phyloP scores from a whole-genome alignment of 495 filamentous ascomycete species.

The Annulohypoxylon stygium region DNA sequence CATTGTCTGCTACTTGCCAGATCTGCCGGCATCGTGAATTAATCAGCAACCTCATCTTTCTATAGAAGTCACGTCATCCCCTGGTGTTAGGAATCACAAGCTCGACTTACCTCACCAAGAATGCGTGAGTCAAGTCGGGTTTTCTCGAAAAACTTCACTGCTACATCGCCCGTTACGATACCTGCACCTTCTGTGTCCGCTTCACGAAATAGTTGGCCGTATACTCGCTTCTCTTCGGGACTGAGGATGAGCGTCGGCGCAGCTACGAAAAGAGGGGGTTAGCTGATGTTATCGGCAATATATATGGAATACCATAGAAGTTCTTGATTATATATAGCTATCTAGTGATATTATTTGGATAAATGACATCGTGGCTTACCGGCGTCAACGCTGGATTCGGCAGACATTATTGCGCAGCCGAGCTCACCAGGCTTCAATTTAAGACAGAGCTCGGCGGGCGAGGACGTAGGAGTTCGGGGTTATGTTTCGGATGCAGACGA shows the following conservation, averaged over 20 bases:
- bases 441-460: constrained; percentile 46
- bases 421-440: constrained; percentile 44
- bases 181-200: constrained; percentile 90
- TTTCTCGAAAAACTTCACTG: constrained; percentile 98
- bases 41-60: constrained; percentile 35
- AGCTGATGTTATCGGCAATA: constrained; percentile 12
- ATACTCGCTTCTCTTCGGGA: constrained; percentile 91
- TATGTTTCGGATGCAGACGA: constrained; percentile 29
- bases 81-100: not conserved
- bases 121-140: constrained; percentile 85
- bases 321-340: constrained; percentile 13
- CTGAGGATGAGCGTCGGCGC: constrained; percentile 86
- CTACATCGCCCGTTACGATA: constrained; percentile 95
- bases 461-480: constrained; percentile 13
- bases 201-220: constrained; percentile 88
- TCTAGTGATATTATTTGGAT: constrained; percentile 5
- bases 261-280: constrained; percentile 52
- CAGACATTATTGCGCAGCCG: constrained; percentile 51
- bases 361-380: constrained; percentile 42
- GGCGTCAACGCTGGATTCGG: constrained; percentile 50
- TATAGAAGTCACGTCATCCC: not conserved
- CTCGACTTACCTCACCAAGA: constrained; percentile 81
- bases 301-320: not conserved
- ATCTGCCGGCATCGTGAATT: constrained; percentile 69
- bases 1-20: constrained; percentile 98